Evolutionary conservation across 106 monocot species (phyloP), one percentile per base, ranked within the genome.

Genomic region (Hemerocallis citrina): DNA sequence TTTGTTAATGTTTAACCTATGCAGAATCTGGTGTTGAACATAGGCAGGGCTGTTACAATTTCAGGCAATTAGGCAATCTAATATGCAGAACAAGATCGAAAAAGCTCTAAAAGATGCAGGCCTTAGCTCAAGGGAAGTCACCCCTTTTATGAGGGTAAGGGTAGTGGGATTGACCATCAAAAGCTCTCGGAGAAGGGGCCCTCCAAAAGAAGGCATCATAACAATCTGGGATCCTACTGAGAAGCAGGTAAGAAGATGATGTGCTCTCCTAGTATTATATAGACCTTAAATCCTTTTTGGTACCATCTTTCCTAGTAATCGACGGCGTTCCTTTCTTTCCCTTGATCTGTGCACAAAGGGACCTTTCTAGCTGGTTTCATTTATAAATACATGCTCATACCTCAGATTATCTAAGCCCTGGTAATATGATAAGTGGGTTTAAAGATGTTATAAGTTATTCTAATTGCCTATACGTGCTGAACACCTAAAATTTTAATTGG

Each of bases 181-280:
- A 64, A 61, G 63, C 11, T 74, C 76, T 17, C 58, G 41, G 38
- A 69, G 66, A 57, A 87, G 70, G 46, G 3, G 34, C 31, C 55
- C 57, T 28, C 43, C 41, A 10, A 77, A 55, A 31, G 84, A 91
- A 61, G 87, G 87, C 22, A 34, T 91, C 29, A 67, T 96, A 65
- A 87, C 90, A 59, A 91, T 96, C 17, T 96, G 96, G 96, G 87
- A 81, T 54, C 96, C 96, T 68, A 84, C 81, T 29, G 87, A 96
- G 56, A 74, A 75, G 47, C 84, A 81, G 72, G 95, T 96, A 65
- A 67, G 34, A 6, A 3, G 29, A n/a, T 27, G 12, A 32, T n/a
- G 15, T 54, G 54, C 6, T 16, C 1, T 54, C 31, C 5, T 32
- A 54, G 13, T 27, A 50, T 28, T 9, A 37, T 28, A 6, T 15